These are phyloP conservation scores for Rhodotorula toruloides DNA, from an alignment of 768 basidiomycete genomes.

Conservation along the genomic window DNA sequence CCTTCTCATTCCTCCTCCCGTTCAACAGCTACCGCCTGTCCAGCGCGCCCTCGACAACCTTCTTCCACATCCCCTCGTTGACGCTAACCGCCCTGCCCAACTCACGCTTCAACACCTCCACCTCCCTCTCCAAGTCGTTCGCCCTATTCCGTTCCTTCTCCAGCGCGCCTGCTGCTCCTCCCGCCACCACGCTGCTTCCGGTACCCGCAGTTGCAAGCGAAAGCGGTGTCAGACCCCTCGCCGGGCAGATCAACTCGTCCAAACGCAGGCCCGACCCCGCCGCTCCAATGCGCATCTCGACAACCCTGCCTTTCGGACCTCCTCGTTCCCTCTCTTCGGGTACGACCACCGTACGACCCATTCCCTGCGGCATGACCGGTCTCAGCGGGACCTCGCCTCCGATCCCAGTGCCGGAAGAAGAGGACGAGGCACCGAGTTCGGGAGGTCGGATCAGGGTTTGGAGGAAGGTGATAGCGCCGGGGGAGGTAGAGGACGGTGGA, in stretches of 20 bases:
- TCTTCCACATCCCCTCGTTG: slow-evolving; percentile 51
- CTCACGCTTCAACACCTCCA: slow-evolving; percentile 44
- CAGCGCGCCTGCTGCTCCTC: not conserved
- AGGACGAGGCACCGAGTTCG: slow-evolving; percentile 55
- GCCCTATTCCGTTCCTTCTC: slow-evolving; percentile 17
- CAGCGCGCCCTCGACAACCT: slow-evolving; percentile 45
- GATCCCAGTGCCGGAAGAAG: slow-evolving; percentile 12
- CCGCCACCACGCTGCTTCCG: not conserved
- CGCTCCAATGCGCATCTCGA: slow-evolving; percentile 41
- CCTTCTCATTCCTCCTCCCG: not conserved
- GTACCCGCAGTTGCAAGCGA: not conserved
- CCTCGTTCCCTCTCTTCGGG: slow-evolving; percentile 46
- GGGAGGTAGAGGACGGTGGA: slow-evolving; percentile 55
- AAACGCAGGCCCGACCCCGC: slow-evolving; percentile 20
- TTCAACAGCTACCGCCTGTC: not conserved
- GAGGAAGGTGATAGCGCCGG: slow-evolving; percentile 63
- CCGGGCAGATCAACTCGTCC: slow-evolving; percentile 11
- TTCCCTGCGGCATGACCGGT: slow-evolving; percentile 42
- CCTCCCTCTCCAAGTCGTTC: slow-evolving; percentile 45
- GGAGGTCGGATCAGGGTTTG: slow-evolving; percentile 75
- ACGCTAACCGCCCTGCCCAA: slow-evolving; percentile 47
- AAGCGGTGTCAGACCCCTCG: not conserved
- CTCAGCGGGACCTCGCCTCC: slow-evolving; percentile 37
- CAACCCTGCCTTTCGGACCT: slow-evolving; percentile 37
- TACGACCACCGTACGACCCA: slow-evolving; percentile 39